Base-by-base conservation (phyloP, 495 filamentous ascomycete genomes). In the Penicillium goetzii region DNA sequence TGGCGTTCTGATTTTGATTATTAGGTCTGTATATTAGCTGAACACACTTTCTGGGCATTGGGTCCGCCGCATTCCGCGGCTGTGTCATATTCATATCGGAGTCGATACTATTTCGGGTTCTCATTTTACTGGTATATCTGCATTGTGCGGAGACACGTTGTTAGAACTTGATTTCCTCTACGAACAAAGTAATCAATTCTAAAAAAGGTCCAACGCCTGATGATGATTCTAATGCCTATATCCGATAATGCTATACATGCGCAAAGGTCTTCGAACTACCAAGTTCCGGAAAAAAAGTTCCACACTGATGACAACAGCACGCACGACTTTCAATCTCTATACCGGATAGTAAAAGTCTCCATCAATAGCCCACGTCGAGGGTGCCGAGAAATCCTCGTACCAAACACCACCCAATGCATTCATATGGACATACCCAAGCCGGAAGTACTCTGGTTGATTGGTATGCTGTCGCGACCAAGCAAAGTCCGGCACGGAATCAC, bases 341-440 rank as follows among this genome's bases (percentile, higher is more conserved):
- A 4, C 49, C 5, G 56, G 62, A 52, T 65, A 69, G 36, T 52
- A 66, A 36, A 67, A 94, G 23, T 77, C 73, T 11, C 89, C 88
- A 70, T 88, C 77, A 3, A 30, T 71, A 21, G 78, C 77, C 90
- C 92, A 92, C 33, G 77, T 82, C 14, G 88, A 91, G 0, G 93
- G 89, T 58, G 83, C 86, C 14, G 90, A 91, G 66, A 93, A 97
- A 76, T 97, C 93, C 58, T 84, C 86, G 67, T 81, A 84, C 54
- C 76, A 74, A 51, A 85, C 83, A 0, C 90, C 90, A 19, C 79
- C 80, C 55, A 81, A 50, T 0, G 73, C 60, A 63, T 77, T 78
- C 14, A 70, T 53, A 65, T 83, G 78, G 76, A 93, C 85, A 75
- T 85, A 91, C n/a, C 82, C 89, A 75, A 96, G 94, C 17, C 91